Evolutionary conservation across 805 yeast species (phyloP).

Genomic region (Jamesozyma spencerorum): DNA sequence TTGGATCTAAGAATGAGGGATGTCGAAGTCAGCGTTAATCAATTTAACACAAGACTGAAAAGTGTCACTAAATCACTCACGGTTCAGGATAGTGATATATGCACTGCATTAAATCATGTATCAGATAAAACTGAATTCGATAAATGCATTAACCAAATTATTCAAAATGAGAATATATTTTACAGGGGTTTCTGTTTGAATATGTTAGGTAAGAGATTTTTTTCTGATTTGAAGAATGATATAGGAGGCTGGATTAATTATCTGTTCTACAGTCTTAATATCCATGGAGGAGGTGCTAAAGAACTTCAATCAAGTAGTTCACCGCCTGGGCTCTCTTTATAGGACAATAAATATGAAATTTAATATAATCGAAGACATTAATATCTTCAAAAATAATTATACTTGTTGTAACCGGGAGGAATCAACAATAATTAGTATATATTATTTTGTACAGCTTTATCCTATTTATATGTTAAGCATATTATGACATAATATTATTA

Average conservation of each 20-base stretch:
- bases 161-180: slow-evolving; percentile 10
- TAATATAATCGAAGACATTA: no score
- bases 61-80: slow-evolving; percentile 15
- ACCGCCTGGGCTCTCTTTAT: not conserved
- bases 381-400: no score
- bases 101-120: slow-evolving; percentile 3
- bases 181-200: slow-evolving; percentile 16
- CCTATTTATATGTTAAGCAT: no score
- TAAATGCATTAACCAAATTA: slow-evolving; percentile 10
- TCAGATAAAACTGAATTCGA: slow-evolving; percentile 16
- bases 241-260: slow-evolving; percentile 16
- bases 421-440: no score
- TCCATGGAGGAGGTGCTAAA: not conserved
- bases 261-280: slow-evolving; percentile 6
- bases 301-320: slow-evolving; percentile 1
- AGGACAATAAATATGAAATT: no score
- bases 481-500: no score
- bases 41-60: slow-evolving; percentile 30
- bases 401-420: no score
- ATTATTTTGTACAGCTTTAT: no score
- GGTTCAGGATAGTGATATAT: slow-evolving; percentile 4
- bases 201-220: slow-evolving; percentile 9
- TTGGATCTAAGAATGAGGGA: slow-evolving; percentile 55
- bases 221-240: slow-evolving; percentile 10
- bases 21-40: slow-evolving; percentile 50